These are phyloP conservation scores for Acanthamoeba quina DNA, from an alignment of 208 protist species.

Conservation along the genomic window DNA sequence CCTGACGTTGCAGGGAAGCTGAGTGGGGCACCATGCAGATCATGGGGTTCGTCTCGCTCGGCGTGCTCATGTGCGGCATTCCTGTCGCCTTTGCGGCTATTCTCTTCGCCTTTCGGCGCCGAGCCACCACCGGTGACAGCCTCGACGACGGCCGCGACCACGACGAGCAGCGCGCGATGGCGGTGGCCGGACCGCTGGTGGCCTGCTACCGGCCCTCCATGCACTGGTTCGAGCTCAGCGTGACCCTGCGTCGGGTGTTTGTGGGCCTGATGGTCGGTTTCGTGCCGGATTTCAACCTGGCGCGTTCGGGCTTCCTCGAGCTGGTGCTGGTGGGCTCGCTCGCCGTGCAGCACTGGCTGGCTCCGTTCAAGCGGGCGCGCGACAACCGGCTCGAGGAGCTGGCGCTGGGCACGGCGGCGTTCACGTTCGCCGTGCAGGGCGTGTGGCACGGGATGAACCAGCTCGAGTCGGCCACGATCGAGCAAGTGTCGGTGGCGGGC, in stretches of 20 bases:
- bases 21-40: not conserved
- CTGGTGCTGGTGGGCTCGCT: not conserved
- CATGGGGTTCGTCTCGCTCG: not conserved
- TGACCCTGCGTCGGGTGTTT: not conserved
- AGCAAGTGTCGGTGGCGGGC: not conserved
- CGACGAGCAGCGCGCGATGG: not conserved
- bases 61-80: not conserved
- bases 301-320: not conserved
- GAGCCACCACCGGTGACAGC: not conserved
- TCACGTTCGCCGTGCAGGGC: constrained; percentile 19
- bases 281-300: not conserved
- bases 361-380: not conserved
- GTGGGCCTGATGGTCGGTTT: not conserved
- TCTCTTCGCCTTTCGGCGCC: not conserved
- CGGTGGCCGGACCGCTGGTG: not conserved
- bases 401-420: constrained; percentile 11
- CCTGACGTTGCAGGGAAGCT: not conserved
- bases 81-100: not conserved
- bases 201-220: not conserved
- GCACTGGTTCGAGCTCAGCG: not conserved
- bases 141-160: not conserved
- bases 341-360: constrained; percentile 7
- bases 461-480: not conserved
- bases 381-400: constrained; percentile 23
- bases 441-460: not conserved